Evolutionary conservation across 352 stramenopile genomes (phyloP), one percentile per base, ranked within the genome.

Genomic region (Saprolegnia diclina): DNA sequence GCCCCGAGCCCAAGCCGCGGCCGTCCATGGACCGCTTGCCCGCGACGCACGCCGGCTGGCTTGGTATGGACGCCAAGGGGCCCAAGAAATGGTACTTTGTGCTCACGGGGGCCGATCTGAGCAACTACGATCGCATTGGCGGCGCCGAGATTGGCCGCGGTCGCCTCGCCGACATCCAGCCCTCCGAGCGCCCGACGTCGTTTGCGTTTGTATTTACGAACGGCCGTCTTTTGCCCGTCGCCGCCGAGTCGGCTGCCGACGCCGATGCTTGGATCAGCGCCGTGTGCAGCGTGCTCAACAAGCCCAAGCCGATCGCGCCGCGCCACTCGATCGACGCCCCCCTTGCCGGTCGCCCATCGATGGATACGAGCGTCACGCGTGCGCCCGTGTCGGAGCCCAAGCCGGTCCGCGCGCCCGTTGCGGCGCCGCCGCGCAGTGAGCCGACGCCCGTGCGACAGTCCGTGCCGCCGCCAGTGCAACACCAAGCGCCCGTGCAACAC

Each of bases 1-100:
- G 42, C 3, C 42, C 42, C 13, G 42, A 48, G 42, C 42, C 42
- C 13, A 48, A 48, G 42, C 42, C 42, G 18, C 42, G 42, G 13
- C 42, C 42, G 18, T 48, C 42, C 13, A 14, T 48, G 11, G 42
- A 48, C 18, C 3, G 42, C 2, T 7, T n/a, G 18, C 42, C 42
- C 42, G 42, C 42, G 42, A n/a, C 18, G 42, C 42, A 48, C 18
- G 11, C 42, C 13, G 42, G 42, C 42, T 48, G 42, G 42, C 42
- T 48, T 7, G 42, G 42, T 7, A 48, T 48, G 42, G 42, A 48
- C 42, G 42, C 13, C 3, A 48, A 48, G 7, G 42, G 42, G 13
- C 42, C 42, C 42, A 48, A 48, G 42, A 48, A 48, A n/a, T 48
- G 42, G 42, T 48, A 48, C 42, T 48, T 48, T n/a, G 42, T 48